Conservation (phyloP, 2,329 filamentous ascomycete genomes). For the Apiospora sp. region DNA sequence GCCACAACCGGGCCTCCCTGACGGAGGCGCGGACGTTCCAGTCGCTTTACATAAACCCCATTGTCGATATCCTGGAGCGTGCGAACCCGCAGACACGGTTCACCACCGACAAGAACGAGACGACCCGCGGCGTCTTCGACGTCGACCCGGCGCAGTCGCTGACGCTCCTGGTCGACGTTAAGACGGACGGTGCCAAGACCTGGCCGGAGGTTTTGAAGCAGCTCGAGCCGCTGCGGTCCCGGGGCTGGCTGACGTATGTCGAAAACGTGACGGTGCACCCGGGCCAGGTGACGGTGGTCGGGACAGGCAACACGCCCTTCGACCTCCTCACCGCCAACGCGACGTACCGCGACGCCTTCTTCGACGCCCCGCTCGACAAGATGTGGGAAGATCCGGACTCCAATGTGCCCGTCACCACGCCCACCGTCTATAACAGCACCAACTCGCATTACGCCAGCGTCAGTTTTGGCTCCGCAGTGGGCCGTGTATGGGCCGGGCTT, state of each 20-base stretch:
- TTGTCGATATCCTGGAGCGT: constrained; percentile 64
- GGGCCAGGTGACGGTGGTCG: constrained; percentile 72
- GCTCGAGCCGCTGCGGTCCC: constrained; percentile 65
- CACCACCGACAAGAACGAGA: constrained; percentile 44
- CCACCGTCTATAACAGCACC: constrained; percentile 48
- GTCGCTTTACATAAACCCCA: constrained; percentile 70
- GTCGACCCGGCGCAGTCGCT: constrained; percentile 60
- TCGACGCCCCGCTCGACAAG: constrained; percentile 67
- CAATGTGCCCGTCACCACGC: constrained; percentile 21
- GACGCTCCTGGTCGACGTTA: constrained; percentile 74
- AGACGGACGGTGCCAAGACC: constrained; percentile 61
- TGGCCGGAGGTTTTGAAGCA: constrained; percentile 62
- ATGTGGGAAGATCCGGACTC: constrained; percentile 46
- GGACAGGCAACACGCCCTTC: constrained; percentile 70
- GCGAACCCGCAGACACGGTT: constrained; percentile 60
- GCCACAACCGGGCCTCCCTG: constrained; percentile 65
- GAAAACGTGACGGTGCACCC: constrained; percentile 57
- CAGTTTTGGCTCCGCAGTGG: constrained; percentile 58
- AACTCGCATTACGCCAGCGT: constrained; percentile 69
- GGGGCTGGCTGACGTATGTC: constrained; percentile 64
- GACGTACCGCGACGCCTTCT: constrained; percentile 68
- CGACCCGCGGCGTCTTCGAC: constrained; percentile 63
- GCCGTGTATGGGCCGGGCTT: constrained; percentile 53
- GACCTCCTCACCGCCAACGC: constrained; percentile 59
- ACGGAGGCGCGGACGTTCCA: constrained; percentile 64